Percentiles rank a stretch among this genome's conserved stretches.
These are phyloP conservation scores for Mortierella polycephala DNA, from an alignment of 371 early-diverging fungal genomes.

Conservation along the genomic window DNA sequence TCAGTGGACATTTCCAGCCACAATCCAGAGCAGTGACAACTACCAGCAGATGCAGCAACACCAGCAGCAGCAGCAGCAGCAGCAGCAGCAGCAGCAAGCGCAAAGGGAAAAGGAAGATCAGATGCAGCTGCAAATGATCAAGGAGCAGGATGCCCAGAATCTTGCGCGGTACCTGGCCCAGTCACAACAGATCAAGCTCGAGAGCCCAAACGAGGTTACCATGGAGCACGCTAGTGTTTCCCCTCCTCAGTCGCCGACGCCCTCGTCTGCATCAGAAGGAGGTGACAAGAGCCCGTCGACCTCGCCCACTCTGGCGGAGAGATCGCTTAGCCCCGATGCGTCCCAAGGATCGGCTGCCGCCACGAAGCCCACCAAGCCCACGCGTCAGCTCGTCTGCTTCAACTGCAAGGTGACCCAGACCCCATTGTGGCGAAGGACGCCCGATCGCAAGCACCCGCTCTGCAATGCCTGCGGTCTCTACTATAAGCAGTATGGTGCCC, in stretches of 20 bases:
- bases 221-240: slow-evolving; percentile 41
- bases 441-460: slow-evolving; percentile 79
- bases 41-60: slow-evolving; percentile 5
- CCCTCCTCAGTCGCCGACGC: slow-evolving; percentile 22
- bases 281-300: slow-evolving; percentile 29
- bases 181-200: slow-evolving; percentile 24
- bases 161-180: slow-evolving; percentile 46
- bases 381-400: slow-evolving; percentile 79
- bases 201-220: slow-evolving; percentile 10
- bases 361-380: slow-evolving; percentile 35
- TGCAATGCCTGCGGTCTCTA: slow-evolving; percentile 92
- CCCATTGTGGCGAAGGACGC: slow-evolving; percentile 89
- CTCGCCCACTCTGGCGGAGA: slow-evolving; percentile 35
- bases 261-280: slow-evolving; percentile 11
- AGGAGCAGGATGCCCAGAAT: slow-evolving; percentile 35
- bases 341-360: not conserved
- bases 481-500: slow-evolving; percentile 78
- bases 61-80: slow-evolving; percentile 5
- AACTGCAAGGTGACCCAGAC: slow-evolving; percentile 85
- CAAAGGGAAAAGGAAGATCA: slow-evolving; percentile 6
- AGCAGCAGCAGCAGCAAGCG: slow-evolving; percentile 2
- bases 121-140: slow-evolving; percentile 19
- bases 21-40: too few species aligned
- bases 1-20: slow-evolving; percentile 2
- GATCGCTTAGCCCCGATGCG: slow-evolving; percentile 34